Evolutionary conservation across 2,329 filamentous ascomycete genomes (phyloP).

Genomic region (Beauveria rudraprayagi): DNA sequence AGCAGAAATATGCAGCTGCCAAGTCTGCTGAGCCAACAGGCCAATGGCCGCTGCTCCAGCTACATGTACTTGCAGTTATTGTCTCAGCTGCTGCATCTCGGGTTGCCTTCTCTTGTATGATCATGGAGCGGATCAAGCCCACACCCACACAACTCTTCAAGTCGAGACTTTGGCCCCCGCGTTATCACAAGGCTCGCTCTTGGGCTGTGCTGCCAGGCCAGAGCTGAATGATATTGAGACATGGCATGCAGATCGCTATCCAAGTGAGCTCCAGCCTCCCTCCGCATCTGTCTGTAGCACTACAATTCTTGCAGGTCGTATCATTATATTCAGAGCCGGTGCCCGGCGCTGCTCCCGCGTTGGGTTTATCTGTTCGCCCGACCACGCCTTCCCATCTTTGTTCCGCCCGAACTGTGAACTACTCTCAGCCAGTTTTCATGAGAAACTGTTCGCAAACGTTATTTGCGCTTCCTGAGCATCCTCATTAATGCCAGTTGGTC

Average conservation of each 20-base stretch:
- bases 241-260: too few relatives aligned
- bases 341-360: neutral
- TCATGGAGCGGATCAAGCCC: too few relatives aligned
- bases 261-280: too few relatives aligned
- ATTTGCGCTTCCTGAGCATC: neutral
- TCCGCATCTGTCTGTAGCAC: too few relatives aligned
- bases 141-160: too few relatives aligned
- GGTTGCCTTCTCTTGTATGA: neutral
- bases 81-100: neutral
- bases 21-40: neutral
- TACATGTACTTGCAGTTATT: neutral
- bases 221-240: neutral
- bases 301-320: too few relatives aligned
- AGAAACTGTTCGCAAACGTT: neutral
- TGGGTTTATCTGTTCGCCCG: neutral
- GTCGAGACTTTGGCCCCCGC: neutral
- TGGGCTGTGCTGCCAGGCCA: neutral
- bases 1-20: neutral
- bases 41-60: neutral
- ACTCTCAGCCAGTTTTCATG: neutral
- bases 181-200: neutral
- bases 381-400: neutral
- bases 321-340: neutral
- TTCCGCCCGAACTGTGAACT: neutral
- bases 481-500: too few relatives aligned